Percentiles rank a stretch among this genome's conserved stretches.
These are phyloP conservation scores for Pholiota conissans DNA, from an alignment of 768 basidiomycete species.

Conservation along the genomic window DNA sequence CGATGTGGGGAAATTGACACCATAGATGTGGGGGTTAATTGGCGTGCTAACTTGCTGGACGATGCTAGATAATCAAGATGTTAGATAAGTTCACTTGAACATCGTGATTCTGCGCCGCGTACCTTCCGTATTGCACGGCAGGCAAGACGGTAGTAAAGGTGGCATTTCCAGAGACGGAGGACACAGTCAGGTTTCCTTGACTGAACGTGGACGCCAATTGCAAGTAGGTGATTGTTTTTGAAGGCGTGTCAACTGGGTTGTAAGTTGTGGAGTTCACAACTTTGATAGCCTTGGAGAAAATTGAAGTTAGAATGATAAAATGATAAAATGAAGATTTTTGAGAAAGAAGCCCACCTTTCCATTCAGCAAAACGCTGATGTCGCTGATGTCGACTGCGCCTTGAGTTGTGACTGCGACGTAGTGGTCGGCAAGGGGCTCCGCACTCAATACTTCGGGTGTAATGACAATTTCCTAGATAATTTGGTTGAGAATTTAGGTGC, in stretches of 20 bases:
- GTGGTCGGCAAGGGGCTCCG: constrained; percentile 49
- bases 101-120: no score
- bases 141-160: constrained; percentile 45
- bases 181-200: constrained; percentile 42
- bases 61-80: constrained; percentile 25
- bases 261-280: constrained; percentile 38
- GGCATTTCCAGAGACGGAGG: constrained; percentile 38
- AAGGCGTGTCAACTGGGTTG: constrained; percentile 44
- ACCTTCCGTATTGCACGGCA: constrained; percentile 42
- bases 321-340: neutral
- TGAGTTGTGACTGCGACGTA: constrained; percentile 49
- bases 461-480: constrained; percentile 41
- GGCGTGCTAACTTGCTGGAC: constrained; percentile 32
- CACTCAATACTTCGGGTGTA: constrained; percentile 48
- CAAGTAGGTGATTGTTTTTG: constrained; percentile 49
- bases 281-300: constrained; percentile 27
- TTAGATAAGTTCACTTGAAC: no score
- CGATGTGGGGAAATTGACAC: constrained; percentile 53
- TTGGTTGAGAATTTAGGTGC: no score
- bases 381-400: constrained; percentile 44
- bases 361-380: constrained; percentile 37
- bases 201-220: constrained; percentile 38
- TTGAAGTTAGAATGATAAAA: no score
- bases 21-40: constrained; percentile 52
- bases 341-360: constrained; percentile 34